Evolutionary conservation across 306 rosid genomes (phyloP).

Genomic region (Sophora flavescens): DNA sequence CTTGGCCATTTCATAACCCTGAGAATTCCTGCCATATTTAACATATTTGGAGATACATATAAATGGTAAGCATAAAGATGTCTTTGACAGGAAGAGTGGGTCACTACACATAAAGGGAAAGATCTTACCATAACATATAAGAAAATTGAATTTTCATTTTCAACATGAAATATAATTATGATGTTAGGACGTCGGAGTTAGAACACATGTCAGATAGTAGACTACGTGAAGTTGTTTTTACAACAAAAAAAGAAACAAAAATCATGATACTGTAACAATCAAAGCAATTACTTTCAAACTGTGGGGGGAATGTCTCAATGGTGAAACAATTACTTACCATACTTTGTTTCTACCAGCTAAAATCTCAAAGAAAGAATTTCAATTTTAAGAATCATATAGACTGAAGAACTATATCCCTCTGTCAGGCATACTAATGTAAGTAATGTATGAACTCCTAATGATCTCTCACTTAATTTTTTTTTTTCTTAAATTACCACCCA

Average conservation of each 20-base stretch:
- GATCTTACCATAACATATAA: neutral
- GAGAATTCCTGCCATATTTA: constrained; percentile 80
- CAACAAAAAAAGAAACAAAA: neutral
- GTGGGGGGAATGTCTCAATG: neutral
- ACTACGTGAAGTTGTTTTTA: neutral
- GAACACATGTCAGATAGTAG: constrained; percentile 2
- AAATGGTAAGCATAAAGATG: constrained; percentile 1
- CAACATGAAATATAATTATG: constrained; percentile 9
- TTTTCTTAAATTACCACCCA: too few species aligned
- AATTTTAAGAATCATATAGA: neutral
- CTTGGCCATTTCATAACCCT: constrained; percentile 88
- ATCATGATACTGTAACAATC: neutral
- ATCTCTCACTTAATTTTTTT: neutral
- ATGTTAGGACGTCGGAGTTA: constrained; percentile 1
- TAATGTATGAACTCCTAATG: neutral
- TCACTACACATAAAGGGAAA: constrained; percentile 8
- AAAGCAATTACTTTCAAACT: constrained; percentile 3
- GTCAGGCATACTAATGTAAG: neutral
- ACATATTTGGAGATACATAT: neutral
- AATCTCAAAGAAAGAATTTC: neutral
- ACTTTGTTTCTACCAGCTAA: constrained; percentile 12
- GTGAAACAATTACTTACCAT: neutral
- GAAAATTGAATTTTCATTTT: constrained; percentile 10
- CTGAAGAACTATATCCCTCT: neutral
- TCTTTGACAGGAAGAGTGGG: constrained; percentile 12